phyloP scores from a whole-genome alignment of 352 stramenopile genomes.

The Stramenopiles sp. region DNA sequence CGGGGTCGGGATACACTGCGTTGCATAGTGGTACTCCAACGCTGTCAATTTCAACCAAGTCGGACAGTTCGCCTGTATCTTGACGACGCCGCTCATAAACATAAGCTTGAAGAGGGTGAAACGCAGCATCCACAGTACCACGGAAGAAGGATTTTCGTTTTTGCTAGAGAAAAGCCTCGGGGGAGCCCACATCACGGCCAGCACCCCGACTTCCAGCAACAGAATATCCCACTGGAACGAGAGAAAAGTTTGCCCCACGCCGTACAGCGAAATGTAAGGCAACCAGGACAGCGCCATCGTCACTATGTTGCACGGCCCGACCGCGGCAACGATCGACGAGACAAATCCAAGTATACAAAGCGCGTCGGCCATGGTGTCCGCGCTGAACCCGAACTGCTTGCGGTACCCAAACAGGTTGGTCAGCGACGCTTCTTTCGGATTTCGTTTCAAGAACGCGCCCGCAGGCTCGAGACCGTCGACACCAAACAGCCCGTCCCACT shows the following conservation, averaged over 20 bases:
- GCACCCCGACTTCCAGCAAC: constrained; percentile 52
- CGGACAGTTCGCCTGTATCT: constrained; percentile 62
- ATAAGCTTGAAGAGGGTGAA: constrained; percentile 81
- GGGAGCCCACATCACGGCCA: constrained; percentile 24
- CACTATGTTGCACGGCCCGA: constrained; percentile 20
- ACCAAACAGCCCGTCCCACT: constrained; percentile 54
- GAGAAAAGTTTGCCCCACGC: constrained; percentile 59
- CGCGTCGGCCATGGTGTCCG: constrained; percentile 34
- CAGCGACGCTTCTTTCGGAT: constrained; percentile 14
- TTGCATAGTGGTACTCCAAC: constrained; percentile 70
- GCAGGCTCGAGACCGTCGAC: constrained; percentile 37
- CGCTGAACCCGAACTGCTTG: constrained; percentile 28
- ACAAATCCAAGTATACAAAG: constrained; percentile 29
- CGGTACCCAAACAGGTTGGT: constrained; percentile 29
- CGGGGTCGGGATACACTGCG: constrained; percentile 49
- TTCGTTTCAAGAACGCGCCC: constrained; percentile 30
- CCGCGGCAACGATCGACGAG: constrained; percentile 24
- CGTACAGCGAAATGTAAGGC: constrained; percentile 47
- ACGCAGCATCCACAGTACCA: constrained; percentile 39
- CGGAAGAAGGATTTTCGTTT: constrained; percentile 22
- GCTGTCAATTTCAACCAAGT: constrained; percentile 68
- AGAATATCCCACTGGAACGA: constrained; percentile 77
- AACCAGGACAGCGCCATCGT: constrained; percentile 29
- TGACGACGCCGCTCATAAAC: constrained; percentile 68
- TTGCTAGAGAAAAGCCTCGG: constrained; percentile 12